A percentile compares a stretch with the other conserved stretches of the same genome.
Evolutionary conservation across 164 flowering plant species (phyloP).

Genomic region (Buxus sempervirens): DNA sequence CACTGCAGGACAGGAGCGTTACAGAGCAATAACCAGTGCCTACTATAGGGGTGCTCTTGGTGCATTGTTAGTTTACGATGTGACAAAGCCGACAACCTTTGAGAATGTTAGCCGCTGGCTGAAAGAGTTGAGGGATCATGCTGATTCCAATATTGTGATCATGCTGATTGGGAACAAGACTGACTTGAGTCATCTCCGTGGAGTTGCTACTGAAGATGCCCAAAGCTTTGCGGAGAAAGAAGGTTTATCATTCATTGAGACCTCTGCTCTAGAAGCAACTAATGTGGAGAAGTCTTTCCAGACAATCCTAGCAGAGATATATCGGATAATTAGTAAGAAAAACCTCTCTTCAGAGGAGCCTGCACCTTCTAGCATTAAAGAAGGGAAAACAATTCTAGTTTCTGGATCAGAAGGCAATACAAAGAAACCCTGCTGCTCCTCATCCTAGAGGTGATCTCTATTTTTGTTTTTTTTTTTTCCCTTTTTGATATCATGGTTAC

Average conservation of each 20-base stretch:
- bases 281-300: conserved; percentile 70
- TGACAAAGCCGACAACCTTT: conserved; percentile 30
- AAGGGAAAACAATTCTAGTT: conserved; percentile 43
- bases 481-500: background rate
- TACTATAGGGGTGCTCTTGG: conserved; percentile 32
- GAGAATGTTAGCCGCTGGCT: conserved; percentile 31
- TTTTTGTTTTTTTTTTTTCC: conserved; percentile 1
- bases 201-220: conserved; percentile 26
- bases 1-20: conserved; percentile 33
- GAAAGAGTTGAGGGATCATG: conserved; percentile 29
- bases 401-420: conserved; percentile 30
- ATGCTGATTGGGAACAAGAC: conserved; percentile 34
- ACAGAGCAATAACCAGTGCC: conserved; percentile 33
- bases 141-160: conserved; percentile 32
- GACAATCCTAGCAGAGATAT: conserved; percentile 56
- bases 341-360: conserved; percentile 34
- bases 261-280: conserved; percentile 66
- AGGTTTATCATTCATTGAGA: conserved; percentile 54
- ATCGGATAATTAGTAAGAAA: conserved; percentile 42
- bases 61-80: conserved; percentile 28
- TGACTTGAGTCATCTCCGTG: conserved; percentile 28
- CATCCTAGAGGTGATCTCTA: conserved; percentile 19
- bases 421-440: conserved; percentile 40
- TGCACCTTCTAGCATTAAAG: conserved; percentile 30
- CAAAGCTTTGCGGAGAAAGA: conserved; percentile 59